phyloP scores from a whole-genome alignment of 805 yeast genomes.

The Hanseniaspora nectarophila region DNA sequence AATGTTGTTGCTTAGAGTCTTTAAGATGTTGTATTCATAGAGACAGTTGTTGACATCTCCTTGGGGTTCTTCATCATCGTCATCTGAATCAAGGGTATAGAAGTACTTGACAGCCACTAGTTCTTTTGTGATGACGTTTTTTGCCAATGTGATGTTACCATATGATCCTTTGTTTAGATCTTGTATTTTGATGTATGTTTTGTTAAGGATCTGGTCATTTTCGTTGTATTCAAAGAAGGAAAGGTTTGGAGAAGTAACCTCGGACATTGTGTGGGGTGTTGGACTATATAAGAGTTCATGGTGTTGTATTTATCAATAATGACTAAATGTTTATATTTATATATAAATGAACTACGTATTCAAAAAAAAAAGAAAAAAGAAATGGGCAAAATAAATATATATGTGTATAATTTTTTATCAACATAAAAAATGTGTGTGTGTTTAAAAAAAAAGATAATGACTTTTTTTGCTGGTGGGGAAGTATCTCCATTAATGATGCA shows the following conservation, averaged over 20 bases:
- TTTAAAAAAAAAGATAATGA: no score
- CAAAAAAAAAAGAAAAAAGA: no score
- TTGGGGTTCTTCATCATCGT: constrained; percentile 12
- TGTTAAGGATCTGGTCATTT: constrained; percentile 31
- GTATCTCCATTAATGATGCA: no score
- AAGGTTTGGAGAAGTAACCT: neutral
- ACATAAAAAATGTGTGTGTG: no score
- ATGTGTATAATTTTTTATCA: no score
- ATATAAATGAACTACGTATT: no score
- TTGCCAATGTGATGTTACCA: constrained; percentile 81
- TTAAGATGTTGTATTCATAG: constrained; percentile 55
- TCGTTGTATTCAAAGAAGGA: constrained; percentile 3
- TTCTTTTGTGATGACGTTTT: constrained; percentile 41
- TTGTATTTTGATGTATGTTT: constrained; percentile 54
- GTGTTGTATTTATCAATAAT: no score
- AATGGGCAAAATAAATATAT: no score
- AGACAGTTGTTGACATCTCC: constrained; percentile 32
- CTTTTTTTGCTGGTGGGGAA: no score
- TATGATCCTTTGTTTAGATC: constrained; percentile 86
- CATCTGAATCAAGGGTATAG: constrained; percentile 41
- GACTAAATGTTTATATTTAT: no score
- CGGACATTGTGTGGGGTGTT: neutral
- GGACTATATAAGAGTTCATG: no score
- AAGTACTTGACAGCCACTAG: constrained; percentile 81
- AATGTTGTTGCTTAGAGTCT: constrained; percentile 5